Base-by-base conservation (phyloP, 2,329 filamentous ascomycete species). In the Exophiala oligosperma region DNA sequence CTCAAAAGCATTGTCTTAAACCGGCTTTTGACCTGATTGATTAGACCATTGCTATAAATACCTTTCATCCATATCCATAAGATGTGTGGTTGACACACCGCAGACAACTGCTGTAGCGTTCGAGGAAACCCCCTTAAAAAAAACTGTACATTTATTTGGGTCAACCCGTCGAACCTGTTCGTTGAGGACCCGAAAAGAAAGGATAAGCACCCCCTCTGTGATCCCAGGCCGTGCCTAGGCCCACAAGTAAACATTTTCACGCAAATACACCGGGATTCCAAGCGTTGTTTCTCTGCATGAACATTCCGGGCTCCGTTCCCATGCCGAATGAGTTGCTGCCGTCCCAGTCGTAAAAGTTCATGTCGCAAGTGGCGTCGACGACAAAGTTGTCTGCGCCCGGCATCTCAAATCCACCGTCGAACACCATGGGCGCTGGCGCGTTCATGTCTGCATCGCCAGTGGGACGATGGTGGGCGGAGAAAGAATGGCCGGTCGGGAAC, bases 261-360 rank as follows among this genome's bases (percentile, higher is more conserved):
- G 21, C 12, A 23, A 43, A 43, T 9, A 48, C 46, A 4, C 26
- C 11, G 17, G 46, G 46, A 9, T 28, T 48, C 46, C 46, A 48
- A n/a, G 24, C 11, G 14, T 26, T 48, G 46, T 48, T 17, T 28
- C 28, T 26, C n/a, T 48, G 46, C 9, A 26, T 7, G 26, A 48
- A 29, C 23, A 29, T 7, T n/a, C 23, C 28, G 9, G 46, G 12
- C 46, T 28, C 24, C 32, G 23, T 12, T n/a, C 23, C 46, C 11
- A 29, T 29, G 8, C 46, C 46, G n/a, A 28, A 28, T 17, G 9
- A 24, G 14, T 32, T 14, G 24, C 14, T 48, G n/a, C 24, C 28
- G n/a, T 48, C 46, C 24, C 46, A 29, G 24, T 29, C 46, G 46
- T 48, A 48, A 29, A 48, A 48, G 28, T 26, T 29, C 46, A 48